phyloP scores from a whole-genome alignment of 331 rosid genomes.

The Dryas integrifolia region DNA sequence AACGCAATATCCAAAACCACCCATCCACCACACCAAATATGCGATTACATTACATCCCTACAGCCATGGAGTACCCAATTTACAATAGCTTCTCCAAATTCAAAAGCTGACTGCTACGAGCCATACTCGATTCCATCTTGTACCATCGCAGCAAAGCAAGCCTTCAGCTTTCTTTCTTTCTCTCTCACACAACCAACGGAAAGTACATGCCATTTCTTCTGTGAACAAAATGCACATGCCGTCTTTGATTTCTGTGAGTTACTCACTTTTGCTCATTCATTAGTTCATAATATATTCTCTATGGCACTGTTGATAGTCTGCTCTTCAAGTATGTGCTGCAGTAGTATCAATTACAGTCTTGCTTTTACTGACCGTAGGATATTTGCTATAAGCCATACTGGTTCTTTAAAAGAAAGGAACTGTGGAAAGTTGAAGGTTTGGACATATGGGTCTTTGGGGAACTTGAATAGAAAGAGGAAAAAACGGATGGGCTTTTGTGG shows the following conservation, averaged over 20 bases:
- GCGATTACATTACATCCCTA: background rate
- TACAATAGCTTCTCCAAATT: background rate
- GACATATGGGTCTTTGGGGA: conserved; percentile 35
- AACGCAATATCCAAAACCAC: background rate
- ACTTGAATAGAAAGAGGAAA: conserved; percentile 47
- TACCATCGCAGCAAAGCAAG: conserved; percentile 4
- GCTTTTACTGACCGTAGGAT: conserved; percentile 34
- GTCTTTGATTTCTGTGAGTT: conserved; percentile 21
- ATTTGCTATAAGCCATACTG: conserved; percentile 34
- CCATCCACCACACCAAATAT: background rate
- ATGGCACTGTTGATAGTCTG: conserved; percentile 54
- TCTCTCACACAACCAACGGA: conserved; percentile 18
- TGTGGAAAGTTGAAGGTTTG: conserved; percentile 44
- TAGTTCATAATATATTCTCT: conserved; percentile 16
- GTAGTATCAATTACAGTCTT: conserved; percentile 34
- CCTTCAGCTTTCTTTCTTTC: background rate
- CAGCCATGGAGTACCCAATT: background rate
- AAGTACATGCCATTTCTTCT: conserved; percentile 8
- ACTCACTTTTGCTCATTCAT: background rate
- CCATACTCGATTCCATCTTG: conserved; percentile 5
- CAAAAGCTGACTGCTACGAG: background rate
- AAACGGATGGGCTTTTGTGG: conserved; percentile 39
- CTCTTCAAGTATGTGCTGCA: conserved; percentile 48
- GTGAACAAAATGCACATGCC: conserved; percentile 11
- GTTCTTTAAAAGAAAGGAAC: conserved; percentile 32